Conservation (phyloP, 2,329 filamentous ascomycete genomes). For the Coleophoma eucalyptorum region DNA sequence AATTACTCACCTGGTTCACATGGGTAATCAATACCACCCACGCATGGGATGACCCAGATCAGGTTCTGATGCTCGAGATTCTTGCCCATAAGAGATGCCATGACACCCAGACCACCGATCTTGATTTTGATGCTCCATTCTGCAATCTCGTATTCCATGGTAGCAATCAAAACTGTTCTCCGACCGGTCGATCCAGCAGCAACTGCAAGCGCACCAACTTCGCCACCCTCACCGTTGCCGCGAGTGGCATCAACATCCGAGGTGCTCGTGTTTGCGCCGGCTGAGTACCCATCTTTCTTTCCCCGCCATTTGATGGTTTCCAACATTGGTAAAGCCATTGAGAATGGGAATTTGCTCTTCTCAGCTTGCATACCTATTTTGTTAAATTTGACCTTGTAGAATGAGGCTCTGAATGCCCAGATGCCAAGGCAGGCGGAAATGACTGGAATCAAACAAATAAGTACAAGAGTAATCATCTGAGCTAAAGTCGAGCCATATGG, state of each 20-base stretch:
- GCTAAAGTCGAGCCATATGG: slow-evolving; percentile 47
- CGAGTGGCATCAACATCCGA: not conserved
- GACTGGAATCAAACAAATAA: slow-evolving; percentile 47
- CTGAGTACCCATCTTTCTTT: not conserved
- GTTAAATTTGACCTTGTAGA: slow-evolving; percentile 52
- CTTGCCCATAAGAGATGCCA: slow-evolving; percentile 63
- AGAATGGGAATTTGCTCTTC: slow-evolving; percentile 2
- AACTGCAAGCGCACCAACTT: not conserved
- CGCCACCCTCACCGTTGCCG: not conserved
- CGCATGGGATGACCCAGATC: slow-evolving; percentile 58
- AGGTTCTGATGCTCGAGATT: slow-evolving; percentile 60
- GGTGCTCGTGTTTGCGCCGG: not conserved
- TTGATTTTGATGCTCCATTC: slow-evolving; percentile 69
- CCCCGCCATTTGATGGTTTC: not conserved
- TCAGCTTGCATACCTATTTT: slow-evolving; percentile 49
- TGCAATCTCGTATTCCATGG: slow-evolving; percentile 68
- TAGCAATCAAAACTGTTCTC: slow-evolving; percentile 59
- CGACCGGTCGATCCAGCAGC: slow-evolving; percentile 10
- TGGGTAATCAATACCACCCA: slow-evolving; percentile 61
- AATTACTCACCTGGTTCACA: not conserved
- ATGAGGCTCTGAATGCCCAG: slow-evolving; percentile 52
- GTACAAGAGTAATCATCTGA: slow-evolving; percentile 48
- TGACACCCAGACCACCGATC: slow-evolving; percentile 65
- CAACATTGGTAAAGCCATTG: not conserved
- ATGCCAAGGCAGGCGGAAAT: slow-evolving; percentile 44